These are phyloP conservation scores for Lathyrus oleraceus DNA, from an alignment of 306 rosid genomes.

Conservation along the genomic window DNA sequence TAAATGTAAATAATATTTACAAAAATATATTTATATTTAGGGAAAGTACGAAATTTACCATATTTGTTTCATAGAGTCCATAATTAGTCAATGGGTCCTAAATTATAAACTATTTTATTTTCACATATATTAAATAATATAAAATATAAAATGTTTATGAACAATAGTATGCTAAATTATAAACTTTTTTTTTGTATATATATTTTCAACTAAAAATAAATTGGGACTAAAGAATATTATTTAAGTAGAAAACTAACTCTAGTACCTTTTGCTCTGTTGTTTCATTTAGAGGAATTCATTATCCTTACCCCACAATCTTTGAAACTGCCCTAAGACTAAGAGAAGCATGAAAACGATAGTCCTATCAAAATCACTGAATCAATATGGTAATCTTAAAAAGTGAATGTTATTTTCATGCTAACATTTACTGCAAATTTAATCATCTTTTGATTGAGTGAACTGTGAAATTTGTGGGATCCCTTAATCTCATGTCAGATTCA, in stretches of 20 bases:
- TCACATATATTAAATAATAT: no score
- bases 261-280: conserved; percentile 10
- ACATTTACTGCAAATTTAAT: conserved; percentile 26
- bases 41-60: no score
- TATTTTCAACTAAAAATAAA: no score
- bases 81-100: no score
- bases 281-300: conserved; percentile 30
- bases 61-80: no score
- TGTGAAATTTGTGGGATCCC: conserved; percentile 30
- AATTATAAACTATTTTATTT: no score
- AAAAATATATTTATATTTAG: no score
- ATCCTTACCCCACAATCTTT: conserved; percentile 17
- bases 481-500: conserved; percentile 38
- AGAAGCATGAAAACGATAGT: conserved; percentile 40
- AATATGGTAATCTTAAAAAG: conserved; percentile 36
- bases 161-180: no score
- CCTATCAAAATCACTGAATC: conserved; percentile 36
- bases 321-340: conserved; percentile 13
- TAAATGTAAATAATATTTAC: no score
- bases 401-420: conserved; percentile 36
- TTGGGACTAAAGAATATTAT: not conserved
- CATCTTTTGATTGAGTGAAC: not conserved
- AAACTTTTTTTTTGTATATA: no score
- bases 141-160: no score
- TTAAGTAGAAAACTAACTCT: conserved; percentile 7